Base-by-base conservation (phyloP, 441 rosid species). In the Gossypium gossypioides region DNA sequence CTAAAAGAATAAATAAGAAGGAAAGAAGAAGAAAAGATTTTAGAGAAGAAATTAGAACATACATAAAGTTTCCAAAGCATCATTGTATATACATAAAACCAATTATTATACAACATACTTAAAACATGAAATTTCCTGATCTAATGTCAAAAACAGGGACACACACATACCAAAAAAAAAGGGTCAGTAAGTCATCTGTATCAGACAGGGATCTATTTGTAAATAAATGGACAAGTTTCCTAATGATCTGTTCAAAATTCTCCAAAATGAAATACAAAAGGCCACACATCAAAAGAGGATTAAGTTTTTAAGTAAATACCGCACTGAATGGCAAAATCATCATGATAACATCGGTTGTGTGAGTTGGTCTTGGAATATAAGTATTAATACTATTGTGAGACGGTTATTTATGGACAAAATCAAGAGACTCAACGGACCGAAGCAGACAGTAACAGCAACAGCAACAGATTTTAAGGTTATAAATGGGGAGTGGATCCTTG, bases 401-500 rank as follows among this genome's bases (percentile, higher is more conserved):
- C 40, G 8, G 40, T 34, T 34, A 34, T 34, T 34, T 34, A 34
- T 6, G 9, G 40, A 34, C 2, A 34, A 6, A 34, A 34, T 34
- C 40, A 34, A 34, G 40, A 34, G 9, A 6, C 40, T 34, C 40
- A 34, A 34, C 40, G 40, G 9, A 34, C 40, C 8, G 40, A 34
- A 34, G 40, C 40, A 34, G 40, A 34, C 6, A 4, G 6, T 1
- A 32, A 34, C 40, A 34, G 40, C 9, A 34, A 34, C 9, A 34
- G 40, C 40, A 34, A 34, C 9, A 34, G 40, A 34, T 34, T 34
- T 34, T 34, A 34, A 34, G 40, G 40, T 34, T 78, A 22, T 22
- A 60, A 68, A 64, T 51, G 16, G 67, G 58, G 46, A 63, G 48
- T 25, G 71, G 73, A 74, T 70, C 60, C 19, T 56, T 68, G 57